A percentile compares a stretch with the other conserved stretches of the same genome.
Evolutionary conservation across 805 yeast genomes (phyloP).

Genomic region (Ogataea trehaloabstinens): DNA sequence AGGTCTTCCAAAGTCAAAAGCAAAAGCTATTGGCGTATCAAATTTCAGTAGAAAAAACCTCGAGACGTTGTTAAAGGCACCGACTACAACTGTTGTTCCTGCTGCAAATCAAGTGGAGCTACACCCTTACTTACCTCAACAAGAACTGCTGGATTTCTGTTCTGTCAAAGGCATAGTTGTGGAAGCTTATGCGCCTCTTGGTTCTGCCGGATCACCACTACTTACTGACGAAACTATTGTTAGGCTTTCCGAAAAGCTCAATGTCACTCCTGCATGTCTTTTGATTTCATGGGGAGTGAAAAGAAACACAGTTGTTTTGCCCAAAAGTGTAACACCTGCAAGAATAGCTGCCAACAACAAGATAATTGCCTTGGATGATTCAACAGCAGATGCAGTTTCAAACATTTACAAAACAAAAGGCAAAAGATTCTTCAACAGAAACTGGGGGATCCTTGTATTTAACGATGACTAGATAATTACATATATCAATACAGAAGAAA

Average conservation of each 20-base stretch:
- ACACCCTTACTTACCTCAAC: constrained; percentile 36
- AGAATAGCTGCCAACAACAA: constrained; percentile 43
- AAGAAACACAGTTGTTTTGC: constrained; percentile 54
- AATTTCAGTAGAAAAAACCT: constrained; percentile 60
- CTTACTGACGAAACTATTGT: constrained; percentile 42
- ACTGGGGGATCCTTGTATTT: constrained; percentile 23
- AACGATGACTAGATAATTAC: constrained; percentile 11
- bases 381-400: constrained; percentile 27
- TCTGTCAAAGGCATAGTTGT: constrained; percentile 50
- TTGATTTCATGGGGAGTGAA: constrained; percentile 58
- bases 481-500: neutral
- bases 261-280: constrained; percentile 47
- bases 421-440: constrained; percentile 14
- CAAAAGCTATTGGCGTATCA: constrained; percentile 72
- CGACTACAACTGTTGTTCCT: constrained; percentile 53
- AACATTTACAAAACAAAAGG: constrained; percentile 9
- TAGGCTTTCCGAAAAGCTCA: constrained; percentile 43
- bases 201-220: constrained; percentile 55
- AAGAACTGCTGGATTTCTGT: constrained; percentile 52
- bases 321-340: constrained; percentile 44
- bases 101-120: constrained; percentile 27
- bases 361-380: constrained; percentile 33
- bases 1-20: constrained; percentile 48
- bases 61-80: constrained; percentile 45
- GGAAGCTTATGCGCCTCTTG: constrained; percentile 81